Evolutionary conservation across 495 filamentous ascomycete genomes (phyloP), one percentile per base, ranked within the genome.

Genomic region (Aspergillus olivimuriae): DNA sequence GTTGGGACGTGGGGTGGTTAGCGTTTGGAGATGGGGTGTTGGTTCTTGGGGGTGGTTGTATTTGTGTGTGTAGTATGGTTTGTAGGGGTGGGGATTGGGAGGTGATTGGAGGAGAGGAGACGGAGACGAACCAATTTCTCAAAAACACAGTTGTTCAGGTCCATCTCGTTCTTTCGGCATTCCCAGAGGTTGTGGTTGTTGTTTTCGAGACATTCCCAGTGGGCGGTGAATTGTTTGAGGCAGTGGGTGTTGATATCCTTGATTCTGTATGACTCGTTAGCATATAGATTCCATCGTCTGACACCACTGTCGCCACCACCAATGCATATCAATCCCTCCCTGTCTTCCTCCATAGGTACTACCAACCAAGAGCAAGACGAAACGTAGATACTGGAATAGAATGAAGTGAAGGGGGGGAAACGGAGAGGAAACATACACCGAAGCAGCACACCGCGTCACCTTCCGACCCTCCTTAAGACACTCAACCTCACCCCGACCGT

Each of bases 151-250:
- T 76, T 80, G 72, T 95, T 97, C 36, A 97, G 66, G 48, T 76
- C 78, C 77, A 87, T 78, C 71, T 97, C 89, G 28, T 62, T 52
- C 55, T 61, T 60, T 49, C 92, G 77, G 72, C 92, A 99, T 47
- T 95, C 85, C 80, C 86, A 97, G 32, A 97, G 68, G 60, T 89
- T 83, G 63, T 97, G 91, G 71, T 99, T 99, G 76, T 94, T 89
- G 69, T 94, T 83, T 56, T 99, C 94, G 39, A 99, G 76, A 57
- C 92, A 99, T 53, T 86, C 69, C 89, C 89, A 97, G 65, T 99
- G 92, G 38, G 76, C 73, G 41, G 86, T 83, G 76, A 99, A 99
- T 69, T 95, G 77, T 34, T 81, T 73, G 19, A 97, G 72, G 70
- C 92, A 99, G 70, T 85, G 73, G 63, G 86, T 94, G 74, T 95